These are phyloP conservation scores for Bacterosira constricta DNA, from an alignment of 108 stramenopile species.

Conservation along the genomic window DNA sequence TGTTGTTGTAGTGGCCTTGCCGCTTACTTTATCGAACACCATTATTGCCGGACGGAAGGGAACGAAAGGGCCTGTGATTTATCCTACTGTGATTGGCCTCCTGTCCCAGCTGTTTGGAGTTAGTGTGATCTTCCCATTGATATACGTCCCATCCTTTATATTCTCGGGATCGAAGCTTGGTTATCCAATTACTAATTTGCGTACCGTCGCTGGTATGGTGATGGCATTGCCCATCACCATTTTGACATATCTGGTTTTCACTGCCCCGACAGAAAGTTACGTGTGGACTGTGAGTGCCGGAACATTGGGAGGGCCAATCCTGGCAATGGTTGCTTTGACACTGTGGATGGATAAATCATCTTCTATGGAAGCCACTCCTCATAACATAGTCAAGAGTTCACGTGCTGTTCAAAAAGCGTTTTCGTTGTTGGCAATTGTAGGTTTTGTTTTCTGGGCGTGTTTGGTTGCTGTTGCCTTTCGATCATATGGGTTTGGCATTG, in stretches of 20 bases:
- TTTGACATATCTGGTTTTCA: constrained; percentile 28
- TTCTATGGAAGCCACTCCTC: background rate
- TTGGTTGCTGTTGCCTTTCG: constrained; percentile 13
- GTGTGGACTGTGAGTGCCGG: constrained; percentile 47
- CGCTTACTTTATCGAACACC: constrained; percentile 8
- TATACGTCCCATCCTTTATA: constrained; percentile 52
- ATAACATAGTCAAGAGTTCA: constrained; percentile 4
- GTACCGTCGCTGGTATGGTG: background rate
- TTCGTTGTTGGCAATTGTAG: constrained; percentile 1
- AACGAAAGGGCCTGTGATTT: constrained; percentile 23
- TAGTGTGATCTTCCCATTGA: constrained; percentile 42
- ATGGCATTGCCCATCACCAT: constrained; percentile 6
- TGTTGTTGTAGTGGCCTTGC: constrained; percentile 21
- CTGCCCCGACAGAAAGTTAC: constrained; percentile 6
- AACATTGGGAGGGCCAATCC: constrained; percentile 47
- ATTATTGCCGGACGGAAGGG: constrained; percentile 37
- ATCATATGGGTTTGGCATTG: constrained; percentile 15
- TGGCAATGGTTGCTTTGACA: constrained; percentile 16
- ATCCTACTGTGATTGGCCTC: constrained; percentile 39
- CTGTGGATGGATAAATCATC: constrained; percentile 19
- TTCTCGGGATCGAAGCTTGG: constrained; percentile 8
- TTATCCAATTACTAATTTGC: constrained; percentile 5
- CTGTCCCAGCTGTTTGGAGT: constrained; percentile 54
- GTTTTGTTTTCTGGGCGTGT: constrained; percentile 23
- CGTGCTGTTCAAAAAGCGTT: background rate